phyloP scores from a whole-genome alignment of 192 early-diverging fungal genomes.

The Entomortierella chlamydospora region DNA sequence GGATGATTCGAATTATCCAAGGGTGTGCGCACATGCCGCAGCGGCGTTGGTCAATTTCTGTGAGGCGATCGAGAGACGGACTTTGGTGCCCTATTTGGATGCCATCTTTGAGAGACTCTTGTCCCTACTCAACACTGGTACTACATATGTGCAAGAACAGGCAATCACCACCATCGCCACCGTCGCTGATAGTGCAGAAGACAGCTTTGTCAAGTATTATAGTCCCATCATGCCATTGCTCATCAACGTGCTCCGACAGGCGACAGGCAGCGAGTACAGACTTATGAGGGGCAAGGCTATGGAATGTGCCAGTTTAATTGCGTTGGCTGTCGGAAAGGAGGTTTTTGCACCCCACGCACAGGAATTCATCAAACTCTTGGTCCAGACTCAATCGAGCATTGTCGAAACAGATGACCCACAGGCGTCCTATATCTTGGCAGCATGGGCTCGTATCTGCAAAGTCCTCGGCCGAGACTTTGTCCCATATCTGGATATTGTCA shows the following conservation, averaged over 20 bases:
- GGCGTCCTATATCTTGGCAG: constrained; percentile 88
- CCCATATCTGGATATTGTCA: constrained; percentile 90
- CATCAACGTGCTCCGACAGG: constrained; percentile 86
- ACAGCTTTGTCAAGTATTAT: constrained; percentile 92
- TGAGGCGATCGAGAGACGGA: constrained; percentile 84
- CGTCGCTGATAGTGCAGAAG: constrained; percentile 92
- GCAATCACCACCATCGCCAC: constrained; percentile 98
- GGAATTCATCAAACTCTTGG: constrained; percentile 84
- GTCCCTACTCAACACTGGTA: constrained; percentile 82
- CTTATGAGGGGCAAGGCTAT: constrained; percentile 95
- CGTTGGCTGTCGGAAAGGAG: constrained; percentile 92
- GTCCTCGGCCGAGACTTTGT: constrained; percentile 93
- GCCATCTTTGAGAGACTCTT: constrained; percentile 88
- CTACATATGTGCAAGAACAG: constrained; percentile 98
- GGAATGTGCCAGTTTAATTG: constrained; percentile 95
- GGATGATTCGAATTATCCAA: constrained; percentile 67
- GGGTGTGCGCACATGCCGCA: constrained; percentile 95
- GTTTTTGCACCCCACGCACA: constrained; percentile 82
- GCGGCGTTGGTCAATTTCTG: constrained; percentile 98
- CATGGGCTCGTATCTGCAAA: constrained; percentile 97
- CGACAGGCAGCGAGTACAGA: constrained; percentile 85
- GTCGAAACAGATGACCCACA: constrained; percentile 94
- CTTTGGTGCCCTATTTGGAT: constrained; percentile 89
- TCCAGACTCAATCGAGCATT: constrained; percentile 77
- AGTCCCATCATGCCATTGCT: constrained; percentile 94